These are phyloP conservation scores for Penicillium hesseltinei DNA, from an alignment of 2,329 filamentous ascomycete species.

Conservation along the genomic window DNA sequence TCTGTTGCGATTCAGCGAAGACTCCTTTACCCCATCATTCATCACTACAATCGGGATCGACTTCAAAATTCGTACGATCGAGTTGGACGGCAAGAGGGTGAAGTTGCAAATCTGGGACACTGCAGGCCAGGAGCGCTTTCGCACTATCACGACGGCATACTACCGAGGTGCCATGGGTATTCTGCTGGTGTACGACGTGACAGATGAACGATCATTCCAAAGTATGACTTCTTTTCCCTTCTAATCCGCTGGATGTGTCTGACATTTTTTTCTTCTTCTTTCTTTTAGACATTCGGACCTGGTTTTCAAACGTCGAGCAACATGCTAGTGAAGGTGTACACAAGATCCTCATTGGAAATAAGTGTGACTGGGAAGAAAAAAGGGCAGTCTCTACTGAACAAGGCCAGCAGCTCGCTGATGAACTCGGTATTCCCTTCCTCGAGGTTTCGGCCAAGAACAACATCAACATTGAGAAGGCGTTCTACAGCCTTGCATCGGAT, in stretches of 20 bases:
- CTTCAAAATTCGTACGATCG: constrained; percentile 99
- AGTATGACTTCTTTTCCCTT: constrained; percentile 59
- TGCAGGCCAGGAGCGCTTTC: constrained; percentile 95
- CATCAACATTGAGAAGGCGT: constrained; percentile 99
- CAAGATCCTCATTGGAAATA: constrained; percentile 99
- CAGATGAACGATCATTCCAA: constrained; percentile 91
- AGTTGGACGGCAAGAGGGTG: constrained; percentile 96
- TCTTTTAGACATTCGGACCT: constrained; percentile 85
- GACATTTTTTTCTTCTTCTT: not conserved
- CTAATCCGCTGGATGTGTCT: not conserved
- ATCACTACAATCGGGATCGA: constrained; percentile 99
- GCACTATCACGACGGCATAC: constrained; percentile 98
- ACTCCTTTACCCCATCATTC: constrained; percentile 95
- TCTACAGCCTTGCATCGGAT: constrained; percentile 89
- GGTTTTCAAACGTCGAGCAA: constrained; percentile 98
- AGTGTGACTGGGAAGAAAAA: constrained; percentile 99
- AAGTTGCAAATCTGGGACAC: constrained; percentile 99
- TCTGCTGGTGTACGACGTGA: constrained; percentile 95
- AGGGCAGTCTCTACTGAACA: constrained; percentile 88
- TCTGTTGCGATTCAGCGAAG: constrained; percentile 92
- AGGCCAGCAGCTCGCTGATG: constrained; percentile 88
- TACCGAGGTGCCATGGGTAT: constrained; percentile 99
- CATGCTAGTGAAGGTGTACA: constrained; percentile 98
- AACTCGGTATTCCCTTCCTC: constrained; percentile 96
- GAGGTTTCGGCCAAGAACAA: constrained; percentile 99